These are phyloP conservation scores for Kazachstania sp. DNA, from an alignment of 1,139 yeast species.

Conservation along the genomic window DNA sequence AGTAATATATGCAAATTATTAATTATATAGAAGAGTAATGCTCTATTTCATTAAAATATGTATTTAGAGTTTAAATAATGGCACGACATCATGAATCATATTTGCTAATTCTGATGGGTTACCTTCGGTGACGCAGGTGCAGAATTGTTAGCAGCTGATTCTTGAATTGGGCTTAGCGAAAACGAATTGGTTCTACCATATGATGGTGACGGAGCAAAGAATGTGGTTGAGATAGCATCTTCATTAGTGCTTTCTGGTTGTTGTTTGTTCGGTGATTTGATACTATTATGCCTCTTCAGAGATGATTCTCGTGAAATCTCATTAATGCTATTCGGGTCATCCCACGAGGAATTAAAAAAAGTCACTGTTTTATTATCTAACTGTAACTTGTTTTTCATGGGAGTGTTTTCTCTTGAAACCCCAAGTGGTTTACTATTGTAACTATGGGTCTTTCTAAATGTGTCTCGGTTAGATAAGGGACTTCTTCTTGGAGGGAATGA, in stretches of 20 bases:
- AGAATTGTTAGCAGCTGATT: slow-evolving; percentile 17
- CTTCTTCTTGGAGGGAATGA: not conserved
- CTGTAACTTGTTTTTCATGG: slow-evolving; percentile 41
- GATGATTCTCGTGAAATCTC: not conserved
- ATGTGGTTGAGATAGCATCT: slow-evolving; percentile 13
- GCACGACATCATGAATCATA: too few species aligned
- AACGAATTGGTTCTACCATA: slow-evolving; percentile 13
- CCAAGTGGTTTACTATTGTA: slow-evolving; percentile 29
- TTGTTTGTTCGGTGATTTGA: not conserved
- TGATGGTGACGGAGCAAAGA: slow-evolving; percentile 21
- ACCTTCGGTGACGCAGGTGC: slow-evolving; percentile 25
- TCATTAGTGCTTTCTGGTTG: not conserved
- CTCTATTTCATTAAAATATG: too few species aligned
- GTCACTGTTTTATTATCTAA: slow-evolving; percentile 50
- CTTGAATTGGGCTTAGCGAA: slow-evolving; percentile 31
- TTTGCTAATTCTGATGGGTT: not conserved
- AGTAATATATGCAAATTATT: too few species aligned
- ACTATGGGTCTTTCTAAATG: slow-evolving; percentile 30
- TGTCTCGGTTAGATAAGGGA: not conserved
- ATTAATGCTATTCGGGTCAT: slow-evolving; percentile 2
- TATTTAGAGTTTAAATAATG: too few species aligned
- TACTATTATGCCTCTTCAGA: not conserved
- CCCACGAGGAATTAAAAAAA: slow-evolving; percentile 34
- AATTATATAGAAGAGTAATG: too few species aligned
- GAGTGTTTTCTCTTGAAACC: slow-evolving; percentile 25